Evolutionary conservation across 495 filamentous ascomycete genomes (phyloP).

Genomic region (Penicillium parvum): DNA sequence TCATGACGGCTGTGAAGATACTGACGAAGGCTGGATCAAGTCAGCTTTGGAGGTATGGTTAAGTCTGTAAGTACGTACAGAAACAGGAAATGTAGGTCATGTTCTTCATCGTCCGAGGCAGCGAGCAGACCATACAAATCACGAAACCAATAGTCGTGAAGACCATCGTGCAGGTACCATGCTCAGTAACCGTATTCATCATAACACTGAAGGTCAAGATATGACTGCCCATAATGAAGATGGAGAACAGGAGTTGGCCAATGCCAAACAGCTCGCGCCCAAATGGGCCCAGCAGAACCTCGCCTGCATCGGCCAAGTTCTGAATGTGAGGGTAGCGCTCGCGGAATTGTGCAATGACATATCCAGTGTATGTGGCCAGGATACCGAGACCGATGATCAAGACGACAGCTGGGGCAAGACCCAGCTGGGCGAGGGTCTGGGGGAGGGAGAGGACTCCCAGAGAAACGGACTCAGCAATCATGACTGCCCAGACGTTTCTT

Average conservation of each 20-base stretch:
- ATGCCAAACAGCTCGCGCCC: slow-evolving; percentile 60
- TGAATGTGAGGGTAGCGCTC: slow-evolving; percentile 47
- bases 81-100: slow-evolving; percentile 56
- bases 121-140: slow-evolving; percentile 55
- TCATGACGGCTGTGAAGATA: slow-evolving; percentile 62
- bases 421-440: slow-evolving; percentile 51
- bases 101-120: slow-evolving; percentile 62
- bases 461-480: slow-evolving; percentile 63
- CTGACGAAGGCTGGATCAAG: slow-evolving; percentile 48
- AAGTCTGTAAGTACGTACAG: slow-evolving; percentile 24
- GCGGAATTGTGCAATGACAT: slow-evolving; percentile 32
- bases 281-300: slow-evolving; percentile 57
- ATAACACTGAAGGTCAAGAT: slow-evolving; percentile 66
- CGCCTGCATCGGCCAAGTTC: slow-evolving; percentile 70
- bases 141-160: slow-evolving; percentile 62
- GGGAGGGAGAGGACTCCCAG: slow-evolving; percentile 60
- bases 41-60: neutral
- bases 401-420: slow-evolving; percentile 52
- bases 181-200: slow-evolving; percentile 59
- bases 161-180: slow-evolving; percentile 63
- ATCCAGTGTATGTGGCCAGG: slow-evolving; percentile 51
- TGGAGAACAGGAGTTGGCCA: slow-evolving; percentile 60
- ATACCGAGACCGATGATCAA: slow-evolving; percentile 56
- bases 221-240: slow-evolving; percentile 73
- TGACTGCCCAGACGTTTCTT: slow-evolving; percentile 34